phyloP scores from a whole-genome alignment of 768 basidiomycete species.

The Hericium alpestre region DNA sequence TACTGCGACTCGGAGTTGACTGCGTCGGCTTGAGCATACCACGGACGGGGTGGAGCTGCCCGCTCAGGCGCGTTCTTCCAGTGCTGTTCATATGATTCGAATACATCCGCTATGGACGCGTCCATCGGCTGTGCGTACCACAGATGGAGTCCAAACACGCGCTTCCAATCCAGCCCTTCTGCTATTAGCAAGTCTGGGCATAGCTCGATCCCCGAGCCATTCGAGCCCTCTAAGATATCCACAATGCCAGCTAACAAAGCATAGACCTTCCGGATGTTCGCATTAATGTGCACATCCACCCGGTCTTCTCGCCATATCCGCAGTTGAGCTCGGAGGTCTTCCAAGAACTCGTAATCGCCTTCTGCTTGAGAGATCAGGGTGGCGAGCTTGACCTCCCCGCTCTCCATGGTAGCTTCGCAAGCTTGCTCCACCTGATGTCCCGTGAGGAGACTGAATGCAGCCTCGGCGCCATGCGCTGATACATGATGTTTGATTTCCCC shows the following conservation, averaged over 20 bases:
- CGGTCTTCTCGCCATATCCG: slow-evolving; percentile 75
- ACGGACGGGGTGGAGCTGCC: slow-evolving; percentile 47
- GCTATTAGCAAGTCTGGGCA: slow-evolving; percentile 52
- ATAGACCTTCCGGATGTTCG: slow-evolving; percentile 68
- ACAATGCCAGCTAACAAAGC: slow-evolving; percentile 74
- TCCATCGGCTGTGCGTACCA: slow-evolving; percentile 79
- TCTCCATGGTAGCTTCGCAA: slow-evolving; percentile 59
- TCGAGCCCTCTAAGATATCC: slow-evolving; percentile 44
- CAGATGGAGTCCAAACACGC: slow-evolving; percentile 78
- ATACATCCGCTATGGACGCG: slow-evolving; percentile 58
- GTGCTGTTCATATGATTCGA: slow-evolving; percentile 45
- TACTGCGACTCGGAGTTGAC: slow-evolving; percentile 15
- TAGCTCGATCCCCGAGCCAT: slow-evolving; percentile 40
- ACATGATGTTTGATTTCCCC: slow-evolving; percentile 49
- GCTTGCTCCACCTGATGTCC: slow-evolving; percentile 86
- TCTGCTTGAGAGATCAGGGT: slow-evolving; percentile 82
- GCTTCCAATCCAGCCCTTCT: slow-evolving; percentile 85
- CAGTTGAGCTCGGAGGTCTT: slow-evolving; percentile 65
- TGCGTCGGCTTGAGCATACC: slow-evolving; percentile 33
- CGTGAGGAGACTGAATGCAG: slow-evolving; percentile 69
- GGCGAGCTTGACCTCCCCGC: slow-evolving; percentile 74
- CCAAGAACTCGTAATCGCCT: slow-evolving; percentile 64
- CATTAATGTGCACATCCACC: slow-evolving; percentile 56
- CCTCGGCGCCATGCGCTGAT: slow-evolving; percentile 32
- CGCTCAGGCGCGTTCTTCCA: slow-evolving; percentile 27